These are phyloP conservation scores for Phaeotremella skinneri DNA, from an alignment of 768 basidiomycete species.

Conservation along the genomic window DNA sequence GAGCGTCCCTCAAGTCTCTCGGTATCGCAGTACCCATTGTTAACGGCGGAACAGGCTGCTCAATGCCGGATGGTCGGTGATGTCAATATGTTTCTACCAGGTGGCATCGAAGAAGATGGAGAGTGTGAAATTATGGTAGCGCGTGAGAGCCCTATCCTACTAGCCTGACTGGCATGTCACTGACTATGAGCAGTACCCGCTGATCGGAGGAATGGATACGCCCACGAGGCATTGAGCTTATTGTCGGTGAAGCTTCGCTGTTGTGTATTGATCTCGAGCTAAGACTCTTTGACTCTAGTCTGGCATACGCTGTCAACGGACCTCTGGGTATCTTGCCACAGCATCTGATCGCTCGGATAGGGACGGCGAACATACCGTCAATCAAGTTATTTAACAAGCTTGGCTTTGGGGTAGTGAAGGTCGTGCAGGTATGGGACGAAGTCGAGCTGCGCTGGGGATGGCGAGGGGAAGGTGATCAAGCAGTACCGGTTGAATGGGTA, in stretches of 20 bases:
- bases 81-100: constrained; percentile 83
- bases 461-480: constrained; percentile 6
- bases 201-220: constrained; percentile 65
- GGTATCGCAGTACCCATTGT: constrained; percentile 20
- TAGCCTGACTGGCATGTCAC: not conserved
- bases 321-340: constrained; percentile 50
- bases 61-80: constrained; percentile 77
- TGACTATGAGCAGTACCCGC: constrained; percentile 23
- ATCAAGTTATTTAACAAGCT: constrained; percentile 71
- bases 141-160: too few species aligned
- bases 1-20: constrained; percentile 52
- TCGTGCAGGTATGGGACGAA: constrained; percentile 73
- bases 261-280: constrained; percentile 15
- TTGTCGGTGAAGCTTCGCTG: constrained; percentile 24
- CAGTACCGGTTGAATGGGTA: not conserved
- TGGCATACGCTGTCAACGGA: constrained; percentile 48
- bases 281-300: constrained; percentile 61
- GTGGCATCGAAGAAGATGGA: constrained; percentile 61
- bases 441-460: constrained; percentile 67
- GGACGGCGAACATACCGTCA: constrained; percentile 66
- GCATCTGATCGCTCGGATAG: constrained; percentile 68
- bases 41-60: constrained; percentile 45
- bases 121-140: constrained; percentile 95
- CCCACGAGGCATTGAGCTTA: constrained; percentile 34
- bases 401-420: constrained; percentile 69